A percentile compares a stretch with the other conserved stretches of the same genome.
These are phyloP conservation scores for Artomyces pyxidatus DNA, from an alignment of 768 basidiomycete species.

Conservation along the genomic window DNA sequence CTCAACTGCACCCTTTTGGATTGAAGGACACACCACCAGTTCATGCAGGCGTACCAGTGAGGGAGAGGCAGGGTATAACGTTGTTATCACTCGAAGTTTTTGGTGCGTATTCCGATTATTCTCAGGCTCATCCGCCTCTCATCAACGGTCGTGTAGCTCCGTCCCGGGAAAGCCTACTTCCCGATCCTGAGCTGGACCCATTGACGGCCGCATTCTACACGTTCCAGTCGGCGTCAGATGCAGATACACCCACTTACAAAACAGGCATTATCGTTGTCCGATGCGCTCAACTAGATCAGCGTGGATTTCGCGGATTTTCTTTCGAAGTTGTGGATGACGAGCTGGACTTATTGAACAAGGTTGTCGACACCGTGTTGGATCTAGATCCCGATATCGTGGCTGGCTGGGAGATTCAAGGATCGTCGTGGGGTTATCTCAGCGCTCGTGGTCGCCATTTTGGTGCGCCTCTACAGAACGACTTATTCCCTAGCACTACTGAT, in stretches of 20 bases:
- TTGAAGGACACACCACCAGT: constrained; percentile 48
- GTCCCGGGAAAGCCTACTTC: constrained; percentile 48
- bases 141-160: no score
- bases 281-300: constrained; percentile 29
- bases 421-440: constrained; percentile 86
- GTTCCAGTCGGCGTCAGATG: constrained; percentile 39
- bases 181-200: constrained; percentile 58
- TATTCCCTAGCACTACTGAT: neutral
- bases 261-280: constrained; percentile 50
- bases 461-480: constrained; percentile 21
- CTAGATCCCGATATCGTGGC: constrained; percentile 88
- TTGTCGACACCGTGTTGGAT: constrained; percentile 64
- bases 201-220: constrained; percentile 70
- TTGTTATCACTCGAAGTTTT: constrained; percentile 80
- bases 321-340: constrained; percentile 58
- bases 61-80: constrained; percentile 69
- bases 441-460: constrained; percentile 58
- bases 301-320: constrained; percentile 34
- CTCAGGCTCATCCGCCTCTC: neutral
- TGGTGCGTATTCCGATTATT: constrained; percentile 35
- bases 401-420: constrained; percentile 87
- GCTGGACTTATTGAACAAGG: constrained; percentile 68
- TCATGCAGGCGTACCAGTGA: constrained; percentile 26
- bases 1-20: constrained; percentile 66
- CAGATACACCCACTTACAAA: constrained; percentile 25